Base-by-base conservation (phyloP, 306 rosid species). In the Mimosa bimucronata region DNA sequence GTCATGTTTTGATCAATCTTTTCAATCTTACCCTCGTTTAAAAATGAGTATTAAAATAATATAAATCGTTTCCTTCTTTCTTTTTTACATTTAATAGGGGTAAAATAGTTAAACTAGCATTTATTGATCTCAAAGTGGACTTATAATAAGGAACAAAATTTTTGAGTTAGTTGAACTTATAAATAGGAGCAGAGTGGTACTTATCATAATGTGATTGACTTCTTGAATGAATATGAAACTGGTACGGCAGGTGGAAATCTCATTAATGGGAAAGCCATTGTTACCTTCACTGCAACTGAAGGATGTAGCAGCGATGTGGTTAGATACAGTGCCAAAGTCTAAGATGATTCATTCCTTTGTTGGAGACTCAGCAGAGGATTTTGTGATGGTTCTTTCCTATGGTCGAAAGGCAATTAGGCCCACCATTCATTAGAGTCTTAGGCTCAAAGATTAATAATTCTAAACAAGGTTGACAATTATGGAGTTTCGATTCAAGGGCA, bases 361-460 rank as follows among this genome's bases (percentile, higher is more conserved):
- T 41, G 95, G 95, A 69, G 81, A 84, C 85, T 86, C 93, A 0
- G 97, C 89, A 19, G 66, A 89, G 87, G 90, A 92, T n/a, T 86
- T 77, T 71, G 83, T 92, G 23, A 85, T 90, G 97, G 87, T 84
- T 67, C 89, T 92, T 61, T 82, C 89, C 0, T 92, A 92, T 25
- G 7, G 82, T 66, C 83, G 86, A 78, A 88, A 80, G 74, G 65
- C 69, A 46, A 45, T 50, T 60, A 73, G 74, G 28, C 19, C 19
- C 48, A 50, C 21, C 37, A 4, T 62, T 34, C 38, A 2, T 34
- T 34, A 64, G 28, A 53, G 60, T 55, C 62, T n/a, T 55, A 1
- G 25, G 9, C 60, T 18, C 21, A 53, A 15, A 19, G n/a, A 53
- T 37, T 61, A 41, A 55, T 77, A 77, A 42, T n/a, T 61, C 41